phyloP scores from a whole-genome alignment of 768 basidiomycete genomes.

The Gyrodon lividus region DNA sequence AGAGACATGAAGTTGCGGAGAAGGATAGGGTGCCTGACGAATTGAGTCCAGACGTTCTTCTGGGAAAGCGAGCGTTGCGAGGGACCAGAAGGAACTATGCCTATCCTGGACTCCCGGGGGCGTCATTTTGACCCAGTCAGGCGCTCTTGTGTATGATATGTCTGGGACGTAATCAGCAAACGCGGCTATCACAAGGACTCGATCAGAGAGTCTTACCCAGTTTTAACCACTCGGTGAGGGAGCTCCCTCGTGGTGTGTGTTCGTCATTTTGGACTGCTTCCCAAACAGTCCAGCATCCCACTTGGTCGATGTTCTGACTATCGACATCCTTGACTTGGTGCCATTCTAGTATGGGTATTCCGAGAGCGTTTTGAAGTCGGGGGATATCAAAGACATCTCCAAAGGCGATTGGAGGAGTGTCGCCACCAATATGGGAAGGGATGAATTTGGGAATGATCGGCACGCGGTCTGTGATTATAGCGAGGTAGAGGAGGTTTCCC shows the following conservation, averaged over 20 bases:
- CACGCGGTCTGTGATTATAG: conserved; percentile 54
- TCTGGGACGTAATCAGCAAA: conserved; percentile 33
- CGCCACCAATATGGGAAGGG: conserved; percentile 52
- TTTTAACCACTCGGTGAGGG: neutral
- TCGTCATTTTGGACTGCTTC: conserved; percentile 17
- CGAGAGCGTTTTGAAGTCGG: conserved; percentile 43
- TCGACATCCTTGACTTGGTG: conserved; percentile 53
- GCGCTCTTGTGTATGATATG: conserved; percentile 25
- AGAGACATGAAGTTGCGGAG: conserved; percentile 16
- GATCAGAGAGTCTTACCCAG: conserved; percentile 2
- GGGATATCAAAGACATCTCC: conserved; percentile 62
- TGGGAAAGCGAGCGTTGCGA: conserved; percentile 24
- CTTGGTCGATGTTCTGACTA: conserved; percentile 33
- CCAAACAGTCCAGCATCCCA: conserved; percentile 25
- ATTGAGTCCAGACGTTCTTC: conserved; percentile 11
- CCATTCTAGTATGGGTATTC: conserved; percentile 59
- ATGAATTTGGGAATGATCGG: conserved; percentile 59
- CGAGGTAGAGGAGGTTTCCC: conserved; percentile 61
- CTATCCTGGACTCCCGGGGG: conserved; percentile 15
- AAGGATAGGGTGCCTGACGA: conserved; percentile 10
- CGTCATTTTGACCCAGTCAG: conserved; percentile 22
- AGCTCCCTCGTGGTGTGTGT: conserved; percentile 12
- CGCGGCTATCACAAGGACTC: conserved; percentile 37
- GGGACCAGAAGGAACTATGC: conserved; percentile 25
- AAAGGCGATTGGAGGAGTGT: conserved; percentile 50